Percentiles rank a stretch among this genome's conserved stretches.
Conservation (phyloP, 2,329 filamentous ascomycete species). For the Hypoxylon sp. region DNA sequence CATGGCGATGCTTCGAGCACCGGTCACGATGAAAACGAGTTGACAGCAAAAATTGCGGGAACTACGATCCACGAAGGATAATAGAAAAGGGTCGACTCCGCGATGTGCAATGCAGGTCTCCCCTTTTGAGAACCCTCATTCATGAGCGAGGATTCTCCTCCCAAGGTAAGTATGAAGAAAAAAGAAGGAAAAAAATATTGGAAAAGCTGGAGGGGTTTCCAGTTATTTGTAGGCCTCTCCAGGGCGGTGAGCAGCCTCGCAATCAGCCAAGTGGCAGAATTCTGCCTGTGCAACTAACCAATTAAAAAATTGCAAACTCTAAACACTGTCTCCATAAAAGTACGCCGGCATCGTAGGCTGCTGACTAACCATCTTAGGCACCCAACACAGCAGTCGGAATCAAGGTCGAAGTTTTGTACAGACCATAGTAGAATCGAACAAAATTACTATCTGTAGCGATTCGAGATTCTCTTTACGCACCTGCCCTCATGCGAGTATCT, state of each 20-base stretch:
- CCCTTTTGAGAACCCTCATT: slow-evolving; percentile 45
- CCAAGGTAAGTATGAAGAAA: slow-evolving; percentile 56
- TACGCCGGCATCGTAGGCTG: too few species aligned
- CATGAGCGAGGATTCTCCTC: slow-evolving; percentile 47
- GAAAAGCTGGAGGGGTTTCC: background rate
- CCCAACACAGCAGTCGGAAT: too few species aligned
- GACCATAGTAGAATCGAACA: too few species aligned
- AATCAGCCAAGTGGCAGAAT: slow-evolving; percentile 31
- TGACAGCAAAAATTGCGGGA: slow-evolving; percentile 54
- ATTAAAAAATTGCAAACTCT: background rate
- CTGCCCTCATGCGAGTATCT: too few species aligned
- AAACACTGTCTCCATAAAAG: too few species aligned
- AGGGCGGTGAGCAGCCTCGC: slow-evolving; percentile 12
- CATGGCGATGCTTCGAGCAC: slow-evolving; percentile 27
- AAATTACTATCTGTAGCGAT: too few species aligned
- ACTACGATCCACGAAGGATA: slow-evolving; percentile 51
- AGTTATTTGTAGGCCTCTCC: slow-evolving; percentile 2
- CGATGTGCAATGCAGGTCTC: slow-evolving; percentile 70
- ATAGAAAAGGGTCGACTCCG: slow-evolving; percentile 58
- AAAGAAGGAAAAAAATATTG: slow-evolving; percentile 31
- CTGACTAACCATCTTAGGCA: background rate
- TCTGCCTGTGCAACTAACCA: background rate
- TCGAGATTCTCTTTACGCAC: too few species aligned
- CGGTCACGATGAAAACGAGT: slow-evolving; percentile 30
- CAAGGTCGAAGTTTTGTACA: too few species aligned